A percentile compares a stretch with the other conserved stretches of the same genome.
Evolutionary conservation across 306 rosid genomes (phyloP).

Genomic region (Gastrolobium bilobum): DNA sequence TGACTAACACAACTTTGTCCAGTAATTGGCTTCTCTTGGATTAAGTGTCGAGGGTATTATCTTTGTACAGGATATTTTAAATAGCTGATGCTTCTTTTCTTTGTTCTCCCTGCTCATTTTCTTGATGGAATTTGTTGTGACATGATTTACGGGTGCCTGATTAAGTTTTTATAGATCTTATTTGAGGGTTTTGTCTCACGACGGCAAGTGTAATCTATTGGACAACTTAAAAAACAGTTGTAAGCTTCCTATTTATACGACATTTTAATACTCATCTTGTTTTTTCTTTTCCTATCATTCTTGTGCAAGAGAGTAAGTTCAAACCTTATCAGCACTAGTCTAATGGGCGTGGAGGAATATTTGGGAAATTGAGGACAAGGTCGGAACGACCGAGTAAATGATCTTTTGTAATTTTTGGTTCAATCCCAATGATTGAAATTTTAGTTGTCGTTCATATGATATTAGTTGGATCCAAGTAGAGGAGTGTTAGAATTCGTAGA

Average conservation of each 20-base stretch:
- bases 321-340: background rate
- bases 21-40: conserved; percentile 51
- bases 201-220: conserved; percentile 77
- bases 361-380: too few species aligned
- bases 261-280: background rate
- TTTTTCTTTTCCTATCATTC: too few species aligned
- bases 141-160: conserved; percentile 35
- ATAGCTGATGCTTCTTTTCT: conserved; percentile 49
- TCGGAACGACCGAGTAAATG: too few species aligned
- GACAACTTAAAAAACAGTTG: conserved; percentile 36
- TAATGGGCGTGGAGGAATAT: too few species aligned
- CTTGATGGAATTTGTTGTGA: conserved; percentile 55
- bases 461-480: too few species aligned
- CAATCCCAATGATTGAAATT: too few species aligned
- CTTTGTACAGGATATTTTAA: conserved; percentile 74
- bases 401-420: too few species aligned
- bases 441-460: too few species aligned
- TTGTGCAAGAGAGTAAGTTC: background rate
- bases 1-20: conserved; percentile 67
- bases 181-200: conserved; percentile 51
- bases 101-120: conserved; percentile 18
- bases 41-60: conserved; percentile 53
- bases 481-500: too few species aligned
- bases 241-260: conserved; percentile 46
- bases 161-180: conserved; percentile 58